These are phyloP conservation scores for Leccinum uliginosum DNA, from an alignment of 768 basidiomycete genomes.

Conservation along the genomic window DNA sequence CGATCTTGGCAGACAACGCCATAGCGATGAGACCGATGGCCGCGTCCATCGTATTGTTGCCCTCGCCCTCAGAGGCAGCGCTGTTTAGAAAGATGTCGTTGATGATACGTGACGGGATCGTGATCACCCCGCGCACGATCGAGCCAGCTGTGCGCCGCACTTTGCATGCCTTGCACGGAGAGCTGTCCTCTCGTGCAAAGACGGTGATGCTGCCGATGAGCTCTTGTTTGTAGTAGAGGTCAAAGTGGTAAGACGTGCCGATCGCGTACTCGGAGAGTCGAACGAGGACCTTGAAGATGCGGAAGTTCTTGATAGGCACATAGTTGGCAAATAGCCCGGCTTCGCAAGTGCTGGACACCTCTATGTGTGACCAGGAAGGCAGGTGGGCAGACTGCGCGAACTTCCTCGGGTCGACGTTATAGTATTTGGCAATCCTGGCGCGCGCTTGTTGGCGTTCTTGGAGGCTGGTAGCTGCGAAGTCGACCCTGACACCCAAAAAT, in stretches of 20 bases:
- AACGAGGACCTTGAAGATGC: slow-evolving; percentile 24
- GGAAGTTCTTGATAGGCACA: slow-evolving; percentile 19
- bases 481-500: slow-evolving; percentile 25
- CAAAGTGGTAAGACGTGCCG: slow-evolving; percentile 22
- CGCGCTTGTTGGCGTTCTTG: slow-evolving; percentile 20
- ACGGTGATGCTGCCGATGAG: slow-evolving; percentile 22
- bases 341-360: slow-evolving; percentile 8
- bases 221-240: slow-evolving; percentile 15
- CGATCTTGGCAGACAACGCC: slow-evolving; percentile 15
- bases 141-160: slow-evolving; percentile 14
- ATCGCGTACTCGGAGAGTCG: slow-evolving; percentile 24
- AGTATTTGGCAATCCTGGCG: slow-evolving; percentile 19
- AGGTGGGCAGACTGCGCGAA: background rate
- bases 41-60: slow-evolving; percentile 8
- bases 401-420: slow-evolving; percentile 21
- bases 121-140: background rate
- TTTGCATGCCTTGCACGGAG: slow-evolving; percentile 25
- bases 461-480: slow-evolving; percentile 10
- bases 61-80: background rate
- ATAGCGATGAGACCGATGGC: slow-evolving; percentile 12
- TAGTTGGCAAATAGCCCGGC: slow-evolving; percentile 12
- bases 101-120: slow-evolving; percentile 13
- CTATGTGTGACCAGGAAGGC: slow-evolving; percentile 15
- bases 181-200: slow-evolving; percentile 20
- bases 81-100: slow-evolving; percentile 18